Evolutionary conservation across 306 rosid species (phyloP), one percentile per base, ranked within the genome.

Genomic region (apple (Malus domestica)): DNA sequence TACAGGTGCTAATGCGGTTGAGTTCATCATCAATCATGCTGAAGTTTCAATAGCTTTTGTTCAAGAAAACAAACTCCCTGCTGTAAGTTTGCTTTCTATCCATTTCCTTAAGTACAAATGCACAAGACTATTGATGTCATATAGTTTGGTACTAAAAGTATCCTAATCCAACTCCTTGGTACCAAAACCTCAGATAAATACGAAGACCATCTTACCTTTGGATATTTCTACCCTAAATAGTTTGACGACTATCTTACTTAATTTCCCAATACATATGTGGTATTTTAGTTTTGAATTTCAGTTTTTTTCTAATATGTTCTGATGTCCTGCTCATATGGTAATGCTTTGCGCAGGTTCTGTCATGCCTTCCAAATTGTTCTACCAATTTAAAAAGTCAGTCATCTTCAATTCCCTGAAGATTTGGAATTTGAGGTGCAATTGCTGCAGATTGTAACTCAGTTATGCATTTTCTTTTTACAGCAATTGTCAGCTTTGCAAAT

Each of bases 1-100:
- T 63, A 75, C 96, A 95, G 97, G 98, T 84, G 85, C 97, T 69
- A 89, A 90, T 88, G 97, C 97, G 2, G 96, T 95, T 67, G 97
- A 92, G 87, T 95, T 90, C 81, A 89, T 95, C 86, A 88, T 90
- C 82, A 88, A 89, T 75, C 97, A 90, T 72, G 97, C 91, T 77
- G 97, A 95, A 88, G 86, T 95, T 76, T 90, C 98, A 4, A 82
- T 95, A 75, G 97, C 96, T 70, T 95, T 95, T 80, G 93, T 88
- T 70, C 96, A 95, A 78, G 92, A 88, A 76, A 92, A 58, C 90
- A 95, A 92, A 80, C 84, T 95, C 74, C 84, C 98, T 67, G 86
- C 97, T 33, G 97, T 95, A 83, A 81, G 97, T 90, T 72, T 63
- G 66, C 70, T 62, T 71, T 80, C 81, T 6, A 16, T 73, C 68